Conservation (phyloP, 805 yeast genomes). For the Pichia eremophila region DNA sequence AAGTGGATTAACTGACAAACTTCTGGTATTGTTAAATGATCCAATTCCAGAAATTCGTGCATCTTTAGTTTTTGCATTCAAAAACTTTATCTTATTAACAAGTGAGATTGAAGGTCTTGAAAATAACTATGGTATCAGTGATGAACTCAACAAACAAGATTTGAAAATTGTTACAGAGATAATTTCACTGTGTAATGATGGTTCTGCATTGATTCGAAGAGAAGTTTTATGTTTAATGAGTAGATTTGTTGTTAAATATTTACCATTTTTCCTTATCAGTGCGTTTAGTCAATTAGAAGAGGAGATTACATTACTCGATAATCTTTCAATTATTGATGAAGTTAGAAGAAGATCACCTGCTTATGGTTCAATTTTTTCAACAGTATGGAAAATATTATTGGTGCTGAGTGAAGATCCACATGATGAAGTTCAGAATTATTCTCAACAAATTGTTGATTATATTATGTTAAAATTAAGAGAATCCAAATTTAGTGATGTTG, state of each 20-base stretch:
- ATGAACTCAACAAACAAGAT: conserved; percentile 57
- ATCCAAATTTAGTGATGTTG: conserved; percentile 56
- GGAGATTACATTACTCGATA: conserved; percentile 59
- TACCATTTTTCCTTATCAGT: conserved; percentile 70
- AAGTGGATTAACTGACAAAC: conserved; percentile 48
- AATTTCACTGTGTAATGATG: conserved; percentile 67
- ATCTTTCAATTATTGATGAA: conserved; percentile 52
- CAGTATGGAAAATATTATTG: conserved; percentile 79
- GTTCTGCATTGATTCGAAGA: conserved; percentile 79
- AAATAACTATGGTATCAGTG: conserved; percentile 19
- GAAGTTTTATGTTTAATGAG: conserved; percentile 76
- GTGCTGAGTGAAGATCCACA: conserved; percentile 84
- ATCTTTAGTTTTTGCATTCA: conserved; percentile 65
- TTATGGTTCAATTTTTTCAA: conserved; percentile 76
- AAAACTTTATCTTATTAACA: conserved; percentile 46
- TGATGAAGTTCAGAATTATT: conserved; percentile 62
- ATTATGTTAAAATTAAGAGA: conserved; percentile 56
- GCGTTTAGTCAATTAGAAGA: conserved; percentile 81
- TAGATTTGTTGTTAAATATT: conserved; percentile 58
- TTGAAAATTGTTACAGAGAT: conserved; percentile 60
- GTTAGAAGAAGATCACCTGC: conserved; percentile 66
- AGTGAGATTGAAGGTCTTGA: conserved; percentile 30
- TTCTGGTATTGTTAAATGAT: conserved; percentile 58
- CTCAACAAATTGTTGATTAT: conserved; percentile 67
- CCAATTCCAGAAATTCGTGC: conserved; percentile 95